A percentile compares a stretch with the other conserved stretches of the same genome.
Evolutionary conservation across 2,329 filamentous ascomycete species (phyloP).

Genomic region (Magnaporthiopsis rhizophila): DNA sequence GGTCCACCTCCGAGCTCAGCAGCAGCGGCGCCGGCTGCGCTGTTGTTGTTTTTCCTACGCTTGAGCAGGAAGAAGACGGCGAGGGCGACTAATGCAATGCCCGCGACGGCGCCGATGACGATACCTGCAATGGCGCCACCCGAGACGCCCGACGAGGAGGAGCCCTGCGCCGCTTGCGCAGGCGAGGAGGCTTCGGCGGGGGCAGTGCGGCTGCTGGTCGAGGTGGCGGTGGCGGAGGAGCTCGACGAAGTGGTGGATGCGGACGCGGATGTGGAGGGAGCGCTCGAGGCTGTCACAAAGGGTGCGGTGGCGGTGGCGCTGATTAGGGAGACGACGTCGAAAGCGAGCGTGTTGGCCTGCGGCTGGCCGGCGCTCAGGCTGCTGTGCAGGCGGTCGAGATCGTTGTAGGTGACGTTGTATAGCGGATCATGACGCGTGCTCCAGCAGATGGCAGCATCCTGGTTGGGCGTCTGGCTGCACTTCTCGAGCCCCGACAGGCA

Average conservation of each 20-base stretch:
- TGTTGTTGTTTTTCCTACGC: constrained; percentile 8
- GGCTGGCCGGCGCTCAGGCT: constrained; percentile 12
- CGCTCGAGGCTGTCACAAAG: constrained; percentile 1
- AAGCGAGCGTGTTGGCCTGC: constrained; percentile 11
- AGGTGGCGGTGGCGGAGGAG: no score
- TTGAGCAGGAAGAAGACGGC: constrained; percentile 8
- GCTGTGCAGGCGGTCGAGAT: constrained; percentile 12
- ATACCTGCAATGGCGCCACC: constrained; percentile 5
- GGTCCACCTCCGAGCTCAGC: background rate
- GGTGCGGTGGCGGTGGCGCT: constrained; percentile 8
- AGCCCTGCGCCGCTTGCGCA: background rate
- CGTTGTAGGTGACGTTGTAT: constrained; percentile 10
- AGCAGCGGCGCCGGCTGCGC: background rate
- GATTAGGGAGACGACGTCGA: constrained; percentile 9
- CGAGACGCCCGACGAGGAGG: background rate
- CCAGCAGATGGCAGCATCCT: constrained; percentile 15
- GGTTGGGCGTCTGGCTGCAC: constrained; percentile 11
- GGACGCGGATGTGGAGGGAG: background rate
- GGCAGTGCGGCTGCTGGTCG: background rate
- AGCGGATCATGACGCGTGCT: constrained; percentile 12
- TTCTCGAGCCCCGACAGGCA: constrained; percentile 10
- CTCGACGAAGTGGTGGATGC: background rate
- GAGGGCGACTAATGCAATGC: constrained; percentile 8
- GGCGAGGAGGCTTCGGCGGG: background rate
- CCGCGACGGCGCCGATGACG: background rate